Conservation (phyloP, 2,329 filamentous ascomycete genomes). For the Metarhizium rileyi region DNA sequence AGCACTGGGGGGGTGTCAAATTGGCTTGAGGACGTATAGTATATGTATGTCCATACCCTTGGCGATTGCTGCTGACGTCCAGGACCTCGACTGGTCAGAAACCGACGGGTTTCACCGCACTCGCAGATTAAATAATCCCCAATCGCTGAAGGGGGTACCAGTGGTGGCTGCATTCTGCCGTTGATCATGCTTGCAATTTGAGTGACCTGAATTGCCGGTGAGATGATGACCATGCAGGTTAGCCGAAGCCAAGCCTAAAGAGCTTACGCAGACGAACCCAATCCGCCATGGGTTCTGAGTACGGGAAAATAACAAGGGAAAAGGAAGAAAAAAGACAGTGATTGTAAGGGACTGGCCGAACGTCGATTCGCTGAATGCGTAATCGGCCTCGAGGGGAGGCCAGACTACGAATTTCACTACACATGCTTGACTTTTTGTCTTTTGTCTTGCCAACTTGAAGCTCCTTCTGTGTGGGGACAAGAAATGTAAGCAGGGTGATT, state of each 20-base stretch:
- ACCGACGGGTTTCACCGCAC: no score
- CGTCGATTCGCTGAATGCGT: background rate
- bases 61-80: no score
- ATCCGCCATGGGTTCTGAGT: background rate
- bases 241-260: background rate
- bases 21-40: no score
- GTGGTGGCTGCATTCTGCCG: background rate
- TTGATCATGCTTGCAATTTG: background rate
- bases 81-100: no score
- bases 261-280: background rate
- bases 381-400: background rate
- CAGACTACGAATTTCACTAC: background rate
- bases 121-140: no score
- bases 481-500: background rate
- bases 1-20: no score
- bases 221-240: background rate
- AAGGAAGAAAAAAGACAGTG: no score
- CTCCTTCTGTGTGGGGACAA: background rate
- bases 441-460: background rate
- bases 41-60: no score
- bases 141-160: background rate
- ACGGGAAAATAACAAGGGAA: background rate
- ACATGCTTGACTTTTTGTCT: no score
- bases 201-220: background rate
- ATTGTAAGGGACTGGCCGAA: background rate